phyloP scores from a whole-genome alignment of 495 filamentous ascomycete genomes.

The Neurospora sp. region DNA sequence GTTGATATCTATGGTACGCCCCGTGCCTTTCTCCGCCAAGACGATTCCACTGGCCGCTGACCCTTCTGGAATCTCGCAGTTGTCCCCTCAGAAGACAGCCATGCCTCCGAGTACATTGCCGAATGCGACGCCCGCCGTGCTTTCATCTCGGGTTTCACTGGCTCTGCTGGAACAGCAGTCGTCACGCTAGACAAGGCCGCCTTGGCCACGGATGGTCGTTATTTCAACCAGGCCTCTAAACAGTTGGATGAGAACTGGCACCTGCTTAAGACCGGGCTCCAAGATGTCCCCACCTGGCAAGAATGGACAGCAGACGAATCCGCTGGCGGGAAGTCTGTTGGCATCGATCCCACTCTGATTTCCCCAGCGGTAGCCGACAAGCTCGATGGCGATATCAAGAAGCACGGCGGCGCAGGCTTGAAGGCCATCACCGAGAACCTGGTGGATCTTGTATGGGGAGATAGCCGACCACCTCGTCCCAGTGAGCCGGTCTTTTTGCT shows the following conservation, averaged over 20 bases:
- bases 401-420: slow-evolving; percentile 70
- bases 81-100: slow-evolving; percentile 93
- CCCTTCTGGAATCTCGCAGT: slow-evolving; percentile 41
- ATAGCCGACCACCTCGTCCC: slow-evolving; percentile 60
- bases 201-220: slow-evolving; percentile 89
- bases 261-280: slow-evolving; percentile 83
- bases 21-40: background rate
- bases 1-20: slow-evolving; percentile 88
- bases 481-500: slow-evolving; percentile 66
- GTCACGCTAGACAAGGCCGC: slow-evolving; percentile 80
- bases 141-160: slow-evolving; percentile 90
- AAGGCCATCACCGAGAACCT: slow-evolving; percentile 69
- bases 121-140: slow-evolving; percentile 83
- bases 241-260: slow-evolving; percentile 91
- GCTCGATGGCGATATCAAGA: slow-evolving; percentile 77
- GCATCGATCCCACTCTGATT: slow-evolving; percentile 84
- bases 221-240: slow-evolving; percentile 93
- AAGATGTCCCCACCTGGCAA: slow-evolving; percentile 94
- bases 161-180: slow-evolving; percentile 88
- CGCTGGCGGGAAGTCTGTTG: slow-evolving; percentile 75
- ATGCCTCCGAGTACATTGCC: slow-evolving; percentile 97
- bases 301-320: slow-evolving; percentile 90
- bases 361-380: slow-evolving; percentile 79
- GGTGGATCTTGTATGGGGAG: slow-evolving; percentile 79
- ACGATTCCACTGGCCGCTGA: slow-evolving; percentile 4